Conservation (phyloP, 768 basidiomycete genomes). For the Candolleomyces aberdarensis region DNA sequence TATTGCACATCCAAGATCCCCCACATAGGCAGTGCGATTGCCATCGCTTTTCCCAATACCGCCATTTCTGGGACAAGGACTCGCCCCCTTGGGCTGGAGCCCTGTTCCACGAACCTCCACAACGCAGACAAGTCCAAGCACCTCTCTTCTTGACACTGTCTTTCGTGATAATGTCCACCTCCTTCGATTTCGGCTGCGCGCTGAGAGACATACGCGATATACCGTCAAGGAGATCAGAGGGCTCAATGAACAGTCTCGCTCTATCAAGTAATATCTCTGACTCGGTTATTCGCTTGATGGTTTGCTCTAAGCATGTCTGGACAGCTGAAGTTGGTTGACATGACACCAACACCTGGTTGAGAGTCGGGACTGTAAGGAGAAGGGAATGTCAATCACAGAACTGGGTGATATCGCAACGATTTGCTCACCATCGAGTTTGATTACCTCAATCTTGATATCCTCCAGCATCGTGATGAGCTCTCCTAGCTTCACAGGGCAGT, state of each 20-base stretch:
- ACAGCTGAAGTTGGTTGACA: conserved; percentile 54
- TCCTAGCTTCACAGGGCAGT: conserved; percentile 61
- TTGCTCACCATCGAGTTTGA: conserved; percentile 30
- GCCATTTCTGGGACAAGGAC: not conserved
- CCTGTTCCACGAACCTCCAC: conserved; percentile 61
- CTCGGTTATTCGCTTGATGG: conserved; percentile 43
- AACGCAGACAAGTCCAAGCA: conserved; percentile 54
- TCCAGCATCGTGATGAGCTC: conserved; percentile 47
- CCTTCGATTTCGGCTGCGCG: conserved; percentile 31
- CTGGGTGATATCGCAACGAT: not conserved
- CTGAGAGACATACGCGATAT: conserved; percentile 41
- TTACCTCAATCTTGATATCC: conserved; percentile 30
- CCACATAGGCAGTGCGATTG: not conserved
- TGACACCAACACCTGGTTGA: conserved; percentile 51
- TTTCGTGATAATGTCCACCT: conserved; percentile 67
- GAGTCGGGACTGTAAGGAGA: conserved; percentile 6
- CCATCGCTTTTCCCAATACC: not conserved
- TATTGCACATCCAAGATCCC: too few relatives aligned
- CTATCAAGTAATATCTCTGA: conserved; percentile 55
- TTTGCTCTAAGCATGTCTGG: conserved; percentile 36
- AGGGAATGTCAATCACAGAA: not conserved
- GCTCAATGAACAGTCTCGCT: conserved; percentile 67
- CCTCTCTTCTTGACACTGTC: conserved; percentile 38
- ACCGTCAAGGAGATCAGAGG: conserved; percentile 67
- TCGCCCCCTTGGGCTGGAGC: not conserved